Conservation (phyloP, 345 rosid species). For the Eutrema heterophyllum region DNA sequence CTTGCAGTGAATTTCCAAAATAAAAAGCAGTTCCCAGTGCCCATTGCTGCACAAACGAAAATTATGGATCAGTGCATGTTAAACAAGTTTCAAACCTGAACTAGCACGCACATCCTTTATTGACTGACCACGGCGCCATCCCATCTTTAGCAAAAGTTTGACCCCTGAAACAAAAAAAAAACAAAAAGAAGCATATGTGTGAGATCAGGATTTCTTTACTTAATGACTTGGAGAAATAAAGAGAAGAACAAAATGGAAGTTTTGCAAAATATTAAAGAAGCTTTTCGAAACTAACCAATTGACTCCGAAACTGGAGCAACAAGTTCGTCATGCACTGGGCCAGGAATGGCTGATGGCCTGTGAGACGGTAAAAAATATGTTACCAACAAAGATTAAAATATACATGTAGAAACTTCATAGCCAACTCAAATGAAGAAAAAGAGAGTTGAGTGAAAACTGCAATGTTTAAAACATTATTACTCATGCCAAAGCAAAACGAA, state of each 20-base stretch:
- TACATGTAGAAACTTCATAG: slow-evolving; percentile 2
- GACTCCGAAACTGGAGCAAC: slow-evolving; percentile 83
- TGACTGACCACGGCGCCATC: slow-evolving; percentile 90
- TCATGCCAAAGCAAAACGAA: not conserved
- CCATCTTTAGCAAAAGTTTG: slow-evolving; percentile 84
- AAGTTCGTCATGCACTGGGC: slow-evolving; percentile 87
- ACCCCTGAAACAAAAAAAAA: slow-evolving; percentile 47
- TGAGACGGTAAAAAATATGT: slow-evolving; percentile 11
- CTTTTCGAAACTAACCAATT: slow-evolving; percentile 58
- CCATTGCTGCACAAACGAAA: slow-evolving; percentile 6
- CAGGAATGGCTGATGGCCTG: slow-evolving; percentile 96
- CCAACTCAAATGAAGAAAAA: not conserved
- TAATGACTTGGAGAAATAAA: not conserved
- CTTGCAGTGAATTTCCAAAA: slow-evolving; percentile 1
- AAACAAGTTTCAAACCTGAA: slow-evolving; percentile 32
- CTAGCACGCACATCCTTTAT: slow-evolving; percentile 63
- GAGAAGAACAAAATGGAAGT: not conserved
- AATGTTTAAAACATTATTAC: not conserved
- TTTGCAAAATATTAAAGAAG: not conserved
- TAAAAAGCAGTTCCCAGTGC: not conserved
- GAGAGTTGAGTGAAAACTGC: not conserved
- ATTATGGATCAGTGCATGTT: not conserved
- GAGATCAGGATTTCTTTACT: slow-evolving; percentile 3
- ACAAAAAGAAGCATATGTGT: slow-evolving; percentile 17
- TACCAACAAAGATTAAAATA: slow-evolving; percentile 7